Base-by-base conservation (phyloP, 352 stramenopile genomes). In the Pythium rhizo-oryzae region DNA sequence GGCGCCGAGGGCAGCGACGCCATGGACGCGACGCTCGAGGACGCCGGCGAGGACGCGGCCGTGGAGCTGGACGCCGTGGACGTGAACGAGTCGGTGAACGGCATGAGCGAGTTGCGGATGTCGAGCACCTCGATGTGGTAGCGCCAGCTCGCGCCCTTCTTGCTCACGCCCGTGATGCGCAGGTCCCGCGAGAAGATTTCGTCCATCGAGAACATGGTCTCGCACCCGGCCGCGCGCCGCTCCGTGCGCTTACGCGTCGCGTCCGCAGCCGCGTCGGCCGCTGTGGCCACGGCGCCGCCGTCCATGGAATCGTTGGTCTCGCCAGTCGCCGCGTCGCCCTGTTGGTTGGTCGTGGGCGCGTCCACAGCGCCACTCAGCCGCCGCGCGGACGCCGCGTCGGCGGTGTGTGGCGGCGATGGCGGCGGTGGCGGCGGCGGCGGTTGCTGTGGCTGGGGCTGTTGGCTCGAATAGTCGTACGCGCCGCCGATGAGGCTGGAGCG, bases 91-190 rank as follows among this genome's bases (percentile, higher is more conserved):
- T 74, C 41, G 19, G 62, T 64, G 44, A 61, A 61, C 60, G 61
- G 47, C 61, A 69, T 41, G 62, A 68, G 62, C 56, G 63, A 72
- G 62, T 65, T 71, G 51, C 85, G 82, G 25, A 87, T 78, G 69
- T 93, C 83, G 49, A 93, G 79, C 68, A 90, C 81, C 47, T 93
- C 83, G 67, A 93, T 87, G 74, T 93, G 85, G 71, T 93, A 93
- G 61, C 89, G 78, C 85, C 85, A 93, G 37, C 80, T 90, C 37
- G 75, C 33, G 44, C 77, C 81, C 57, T 81, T 82, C 35, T 88
- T 88, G 35, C 81, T 88, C 50, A 86, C 85, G 51, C 85, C 85
- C 0, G 83, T 91, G 71, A 93, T 90, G 63, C 85, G 79, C 67
- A 93, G 43, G 57, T 93, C 85, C 21, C 83, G 80, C 60, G 81